phyloP scores from a whole-genome alignment of 2,329 filamentous ascomycete species.

The Penicillium sp. region DNA sequence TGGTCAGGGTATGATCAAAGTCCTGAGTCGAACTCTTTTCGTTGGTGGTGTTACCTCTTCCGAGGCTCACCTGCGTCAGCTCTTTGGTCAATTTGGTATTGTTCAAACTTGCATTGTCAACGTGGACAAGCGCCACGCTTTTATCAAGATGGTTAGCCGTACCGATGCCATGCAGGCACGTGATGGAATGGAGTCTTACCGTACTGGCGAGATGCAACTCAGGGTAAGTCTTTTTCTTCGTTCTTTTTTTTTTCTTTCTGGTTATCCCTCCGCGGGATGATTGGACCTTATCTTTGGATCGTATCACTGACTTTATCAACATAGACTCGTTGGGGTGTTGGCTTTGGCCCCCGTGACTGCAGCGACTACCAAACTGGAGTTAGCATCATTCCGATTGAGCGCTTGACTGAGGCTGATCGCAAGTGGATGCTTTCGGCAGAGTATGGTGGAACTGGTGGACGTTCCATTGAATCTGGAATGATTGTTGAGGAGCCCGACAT shows the following conservation, averaged over 20 bases:
- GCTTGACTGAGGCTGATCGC: constrained; percentile 90
- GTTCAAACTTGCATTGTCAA: constrained; percentile 99
- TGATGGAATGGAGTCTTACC: constrained; percentile 78
- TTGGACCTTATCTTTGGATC: neutral
- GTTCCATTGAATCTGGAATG: constrained; percentile 75
- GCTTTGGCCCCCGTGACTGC: constrained; percentile 94
- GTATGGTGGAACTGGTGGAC: constrained; percentile 87
- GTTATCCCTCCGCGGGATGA: neutral
- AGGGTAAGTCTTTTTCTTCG: constrained; percentile 54
- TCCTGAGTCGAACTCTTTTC: constrained; percentile 91
- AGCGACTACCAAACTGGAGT: constrained; percentile 91
- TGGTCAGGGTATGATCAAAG: constrained; percentile 78
- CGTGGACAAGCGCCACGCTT: constrained; percentile 95
- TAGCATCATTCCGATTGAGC: constrained; percentile 87
- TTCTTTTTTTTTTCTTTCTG: too few relatives aligned
- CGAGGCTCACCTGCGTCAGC: constrained; percentile 75
- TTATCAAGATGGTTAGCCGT: constrained; percentile 96
- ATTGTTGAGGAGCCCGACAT: constrained; percentile 97
- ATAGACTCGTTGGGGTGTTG: constrained; percentile 94
- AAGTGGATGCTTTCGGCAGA: constrained; percentile 97
- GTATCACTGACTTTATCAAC: constrained; percentile 1
- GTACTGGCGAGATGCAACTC: constrained; percentile 69
- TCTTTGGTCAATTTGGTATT: constrained; percentile 78
- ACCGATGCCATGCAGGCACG: constrained; percentile 81
- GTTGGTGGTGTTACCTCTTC: constrained; percentile 90